Base-by-base conservation (phyloP, 2,329 filamentous ascomycete genomes). In the Stagonosporopsis chrysanthemi region DNA sequence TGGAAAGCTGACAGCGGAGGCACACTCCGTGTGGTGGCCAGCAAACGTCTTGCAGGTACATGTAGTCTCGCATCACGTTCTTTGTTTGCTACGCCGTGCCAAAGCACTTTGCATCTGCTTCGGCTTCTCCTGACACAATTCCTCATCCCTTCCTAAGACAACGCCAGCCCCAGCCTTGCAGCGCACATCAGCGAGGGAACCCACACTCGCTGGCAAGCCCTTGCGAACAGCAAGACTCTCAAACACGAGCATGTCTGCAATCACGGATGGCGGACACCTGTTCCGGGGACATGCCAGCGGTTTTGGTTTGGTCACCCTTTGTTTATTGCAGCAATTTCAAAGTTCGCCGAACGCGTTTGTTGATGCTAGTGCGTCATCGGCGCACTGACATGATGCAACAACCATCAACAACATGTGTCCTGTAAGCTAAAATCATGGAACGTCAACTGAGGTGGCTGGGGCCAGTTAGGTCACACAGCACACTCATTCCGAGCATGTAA, bases 361-460 rank as follows among this genome's bases (percentile, higher is more conserved):
- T 58, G 56, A 58, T 39, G 11, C n/a, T 15, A 50, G 35, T 58
- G 50, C 56, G 56, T 58, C 56, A 58, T 58, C 56, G 42, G 38
- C 56, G 45, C 50, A 50, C 44, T 50, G 49, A 45, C 49, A 50
- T 58, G 56, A 53, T 58, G 50, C 50, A 58, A 58, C 50, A 58
- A 58, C 49, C 49, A 45, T 40, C 54, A 40, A 48, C 24, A 46
- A 33, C 29, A 1, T 33, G 14, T 33, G 33, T 23, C 36, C 36
- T 38, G 22, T 29, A 8, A 9, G 22, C 14, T n/a, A 19, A 42
- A n/a, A 19, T 22, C 39, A 11, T 41, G 33, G 22, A 24, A 23
- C 6, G 5, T 6, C 17, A 22, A 35, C 35, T 22, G 40, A 7
- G 22, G 28, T 33, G 52, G 45, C 45, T 49, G 45, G 41, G 8